A percentile compares a stretch with the other conserved stretches of the same genome.
These are phyloP conservation scores for Aspergillus costaricaensis DNA, from an alignment of 2,329 filamentous ascomycete genomes.

Conservation along the genomic window DNA sequence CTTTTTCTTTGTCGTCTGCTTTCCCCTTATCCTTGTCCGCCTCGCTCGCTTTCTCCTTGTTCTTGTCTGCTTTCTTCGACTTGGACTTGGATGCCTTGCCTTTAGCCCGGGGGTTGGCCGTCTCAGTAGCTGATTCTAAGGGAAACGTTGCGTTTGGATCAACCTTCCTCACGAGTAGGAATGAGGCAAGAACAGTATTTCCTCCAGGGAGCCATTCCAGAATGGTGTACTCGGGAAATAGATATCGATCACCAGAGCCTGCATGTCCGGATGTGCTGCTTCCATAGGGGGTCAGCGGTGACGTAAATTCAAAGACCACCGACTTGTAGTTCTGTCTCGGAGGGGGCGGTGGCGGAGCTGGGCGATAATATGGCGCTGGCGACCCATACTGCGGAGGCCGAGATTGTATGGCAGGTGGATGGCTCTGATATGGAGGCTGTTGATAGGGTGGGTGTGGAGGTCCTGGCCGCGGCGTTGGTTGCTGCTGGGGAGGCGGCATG, in stretches of 20 bases:
- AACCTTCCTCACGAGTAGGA: constrained; percentile 48
- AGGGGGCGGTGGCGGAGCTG: constrained; percentile 34
- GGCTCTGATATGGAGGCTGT: constrained; percentile 34
- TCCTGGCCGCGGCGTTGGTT: constrained; percentile 28
- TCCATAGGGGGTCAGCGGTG: constrained; percentile 44
- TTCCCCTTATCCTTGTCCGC: constrained; percentile 14
- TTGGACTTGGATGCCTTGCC: constrained; percentile 33
- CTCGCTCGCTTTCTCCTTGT: constrained; percentile 24
- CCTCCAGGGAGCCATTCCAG: constrained; percentile 51
- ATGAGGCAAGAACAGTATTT: constrained; percentile 50
- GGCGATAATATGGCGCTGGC: constrained; percentile 36
- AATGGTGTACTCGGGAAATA: constrained; percentile 53
- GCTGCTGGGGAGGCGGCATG: constrained; percentile 21
- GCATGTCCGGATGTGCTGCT: constrained; percentile 44
- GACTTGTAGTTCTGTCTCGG: constrained; percentile 47
- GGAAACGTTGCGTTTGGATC: constrained; percentile 42
- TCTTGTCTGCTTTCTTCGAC: constrained; percentile 41
- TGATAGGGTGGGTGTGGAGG: constrained; percentile 34
- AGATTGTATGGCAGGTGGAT: constrained; percentile 38
- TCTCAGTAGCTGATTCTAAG: constrained; percentile 35
- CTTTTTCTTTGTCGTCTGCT: neutral
- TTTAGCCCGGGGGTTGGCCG: constrained; percentile 31
- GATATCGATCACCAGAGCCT: constrained; percentile 49
- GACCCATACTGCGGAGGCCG: constrained; percentile 38
- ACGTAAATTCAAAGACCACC: constrained; percentile 52